Base-by-base conservation (phyloP, 2,329 filamentous ascomycete species). In the Aspergillus tanneri region DNA sequence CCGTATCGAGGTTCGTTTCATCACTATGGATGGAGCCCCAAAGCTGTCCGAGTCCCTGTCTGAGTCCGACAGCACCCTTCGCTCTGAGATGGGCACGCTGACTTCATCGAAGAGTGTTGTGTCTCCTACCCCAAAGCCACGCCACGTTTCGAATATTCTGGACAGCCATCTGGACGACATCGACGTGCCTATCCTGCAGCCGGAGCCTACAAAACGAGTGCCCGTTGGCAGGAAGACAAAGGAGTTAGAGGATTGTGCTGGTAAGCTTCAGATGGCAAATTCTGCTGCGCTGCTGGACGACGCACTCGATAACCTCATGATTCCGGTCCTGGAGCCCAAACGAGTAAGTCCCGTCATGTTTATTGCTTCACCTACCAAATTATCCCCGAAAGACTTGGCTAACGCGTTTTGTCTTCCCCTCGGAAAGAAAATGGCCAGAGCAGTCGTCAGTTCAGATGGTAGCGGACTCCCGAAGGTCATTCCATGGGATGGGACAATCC, bases 401-500 rank as follows among this genome's bases (percentile, higher is more conserved):
- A 11, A 23, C 21, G 23, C 9, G 6, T 10, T 30, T 9, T 12
- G 18, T 19, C 27, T 42, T 19, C 21, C 22, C 3, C 32, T 35
- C 23, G 10, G 12, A 16, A 22, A 41, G 36, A 21, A 14, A n/a
- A 12, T 11, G 24, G 22, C 5, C 7, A 8, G 3, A 2, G n/a
- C 9, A 5, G 14, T 18, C 11, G 16, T 8, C 7, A 8, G 3
- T 3, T 18, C 9, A 5, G 14, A 24, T 9, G 16, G 8, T 11
- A 16, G 12, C 3, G 22, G 10, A 19, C n/a, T 8, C 7, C 2
- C 27, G 10, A 28, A 27, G 5, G 19, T 36, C 9, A 39, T 53
- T 23, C 50, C 53, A 10, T 62, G 59, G 60, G 50, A 60, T 47
- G 60, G 60, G 10, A 54, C 46, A 9, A 46, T 63, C 18, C 12